A percentile compares a stretch with the other conserved stretches of the same genome.
Evolutionary conservation across 2,329 filamentous ascomycete species (phyloP).

Genomic region (Diaporthe humulicola): DNA sequence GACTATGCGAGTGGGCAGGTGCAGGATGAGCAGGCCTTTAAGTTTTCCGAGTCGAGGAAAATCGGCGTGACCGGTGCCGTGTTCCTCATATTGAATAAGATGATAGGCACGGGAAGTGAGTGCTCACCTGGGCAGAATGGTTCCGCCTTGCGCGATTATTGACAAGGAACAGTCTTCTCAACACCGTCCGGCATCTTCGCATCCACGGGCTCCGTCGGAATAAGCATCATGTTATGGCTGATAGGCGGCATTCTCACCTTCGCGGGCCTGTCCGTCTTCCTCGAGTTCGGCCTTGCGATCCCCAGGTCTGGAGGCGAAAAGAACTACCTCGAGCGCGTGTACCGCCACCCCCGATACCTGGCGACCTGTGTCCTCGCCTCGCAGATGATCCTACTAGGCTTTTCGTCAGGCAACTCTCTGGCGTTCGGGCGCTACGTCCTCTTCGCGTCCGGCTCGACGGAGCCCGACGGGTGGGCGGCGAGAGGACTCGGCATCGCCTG

Average conservation of each 20-base stretch:
- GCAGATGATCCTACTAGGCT: conserved; percentile 73
- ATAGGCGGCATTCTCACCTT: conserved; percentile 66
- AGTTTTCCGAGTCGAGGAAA: conserved; percentile 58
- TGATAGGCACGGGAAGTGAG: conserved; percentile 71
- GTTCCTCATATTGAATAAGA: conserved; percentile 69
- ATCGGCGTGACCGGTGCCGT: conserved; percentile 66
- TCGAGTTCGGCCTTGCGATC: conserved; percentile 74
- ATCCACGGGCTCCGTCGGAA: conserved; percentile 65
- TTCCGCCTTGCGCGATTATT: background rate
- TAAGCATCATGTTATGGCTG: conserved; percentile 54
- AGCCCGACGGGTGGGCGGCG: conserved; percentile 66
- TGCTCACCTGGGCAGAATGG: conserved; percentile 13
- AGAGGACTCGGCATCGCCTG: conserved; percentile 69
- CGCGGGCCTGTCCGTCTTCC: conserved; percentile 70
- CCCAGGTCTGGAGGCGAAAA: conserved; percentile 75
- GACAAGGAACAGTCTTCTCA: conserved; percentile 57
- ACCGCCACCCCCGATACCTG: conserved; percentile 69
- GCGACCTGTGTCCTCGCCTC: conserved; percentile 71
- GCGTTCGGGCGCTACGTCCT: conserved; percentile 72
- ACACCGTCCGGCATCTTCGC: conserved; percentile 66
- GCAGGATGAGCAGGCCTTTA: conserved; percentile 49
- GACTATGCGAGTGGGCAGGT: background rate
- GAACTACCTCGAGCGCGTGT: conserved; percentile 76
- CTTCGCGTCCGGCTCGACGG: conserved; percentile 62
- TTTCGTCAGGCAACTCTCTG: conserved; percentile 70